A percentile compares a stretch with the other conserved stretches of the same genome.
Conservation (phyloP, 495 filamentous ascomycete genomes). For the Tetracladium setigerum region DNA sequence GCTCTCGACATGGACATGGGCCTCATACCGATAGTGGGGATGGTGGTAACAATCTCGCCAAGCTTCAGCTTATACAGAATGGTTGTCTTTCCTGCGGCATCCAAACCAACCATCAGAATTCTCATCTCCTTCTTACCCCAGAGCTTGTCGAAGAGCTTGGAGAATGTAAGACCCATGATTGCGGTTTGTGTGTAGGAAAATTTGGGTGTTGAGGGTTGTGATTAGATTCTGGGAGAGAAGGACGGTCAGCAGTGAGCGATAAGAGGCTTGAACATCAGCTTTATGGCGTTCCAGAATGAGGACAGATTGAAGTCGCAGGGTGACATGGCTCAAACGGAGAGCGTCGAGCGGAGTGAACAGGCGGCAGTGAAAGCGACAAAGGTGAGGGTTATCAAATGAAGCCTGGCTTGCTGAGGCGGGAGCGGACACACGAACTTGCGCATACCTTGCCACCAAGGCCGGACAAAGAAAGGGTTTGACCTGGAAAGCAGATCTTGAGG, state of each 20-base stretch:
- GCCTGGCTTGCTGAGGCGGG: background rate
- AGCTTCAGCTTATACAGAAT: conserved; percentile 99
- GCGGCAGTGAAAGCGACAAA: conserved; percentile 14
- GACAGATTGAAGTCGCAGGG: too few relatives aligned
- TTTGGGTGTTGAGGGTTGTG: conserved; percentile 22
- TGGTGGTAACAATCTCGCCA: conserved; percentile 99
- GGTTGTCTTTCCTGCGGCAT: conserved; percentile 99
- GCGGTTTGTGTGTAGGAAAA: conserved; percentile 38
- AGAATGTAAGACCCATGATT: conserved; percentile 92
- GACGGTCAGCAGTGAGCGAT: conserved; percentile 13
- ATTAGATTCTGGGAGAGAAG: conserved; percentile 19
- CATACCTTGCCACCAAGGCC: conserved; percentile 9
- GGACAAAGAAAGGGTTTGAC: background rate
- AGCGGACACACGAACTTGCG: conserved; percentile 18
- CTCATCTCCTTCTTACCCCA: conserved; percentile 99
- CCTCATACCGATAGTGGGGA: conserved; percentile 93
- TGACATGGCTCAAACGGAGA: too few relatives aligned
- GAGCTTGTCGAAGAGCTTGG: conserved; percentile 87
- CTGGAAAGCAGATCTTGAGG: background rate
- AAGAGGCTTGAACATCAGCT: background rate
- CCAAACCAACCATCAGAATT: conserved; percentile 98
- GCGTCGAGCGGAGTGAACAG: conserved; percentile 11
- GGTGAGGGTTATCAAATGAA: conserved; percentile 11
- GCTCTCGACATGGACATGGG: background rate
- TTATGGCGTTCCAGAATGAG: conserved; percentile 19